Conservation (phyloP, 192 early-diverging fungal species). For the Lunasporangiospora selenospora region DNA sequence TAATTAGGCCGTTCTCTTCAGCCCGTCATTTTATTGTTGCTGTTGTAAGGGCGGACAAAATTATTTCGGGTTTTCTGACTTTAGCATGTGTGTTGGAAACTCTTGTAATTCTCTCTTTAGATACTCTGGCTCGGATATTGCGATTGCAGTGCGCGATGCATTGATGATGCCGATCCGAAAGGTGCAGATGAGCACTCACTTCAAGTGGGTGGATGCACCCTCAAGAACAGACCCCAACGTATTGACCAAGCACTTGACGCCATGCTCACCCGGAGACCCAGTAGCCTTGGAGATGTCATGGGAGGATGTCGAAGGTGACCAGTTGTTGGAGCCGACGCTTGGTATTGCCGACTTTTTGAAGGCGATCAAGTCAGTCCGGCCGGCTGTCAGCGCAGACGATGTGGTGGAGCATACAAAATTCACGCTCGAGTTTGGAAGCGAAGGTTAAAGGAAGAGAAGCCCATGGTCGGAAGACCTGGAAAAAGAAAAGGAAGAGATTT, state of each 20-base stretch:
- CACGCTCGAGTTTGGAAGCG: slow-evolving; percentile 83
- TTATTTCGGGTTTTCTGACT: background rate
- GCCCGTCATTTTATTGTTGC: background rate
- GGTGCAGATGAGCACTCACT: slow-evolving; percentile 94
- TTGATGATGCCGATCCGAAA: slow-evolving; percentile 98
- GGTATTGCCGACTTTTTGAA: slow-evolving; percentile 85
- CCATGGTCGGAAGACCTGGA: background rate
- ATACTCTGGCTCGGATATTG: slow-evolving; percentile 96
- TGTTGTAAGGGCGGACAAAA: background rate
- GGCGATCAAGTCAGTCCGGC: slow-evolving; percentile 77
- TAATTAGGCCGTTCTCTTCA: slow-evolving; percentile 31
- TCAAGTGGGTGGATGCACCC: slow-evolving; percentile 76
- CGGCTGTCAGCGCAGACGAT: slow-evolving; percentile 87
- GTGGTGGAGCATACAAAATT: slow-evolving; percentile 86
- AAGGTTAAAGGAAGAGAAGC: slow-evolving; percentile 23
- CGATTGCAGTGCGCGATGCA: slow-evolving; percentile 93
- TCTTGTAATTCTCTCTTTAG: slow-evolving; percentile 32
- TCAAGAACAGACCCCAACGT: slow-evolving; percentile 57
- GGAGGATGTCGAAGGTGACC: slow-evolving; percentile 83
- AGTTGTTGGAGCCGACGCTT: slow-evolving; percentile 92
- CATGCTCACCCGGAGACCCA: slow-evolving; percentile 94
- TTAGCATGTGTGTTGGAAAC: background rate
- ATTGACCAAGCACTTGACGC: slow-evolving; percentile 75
- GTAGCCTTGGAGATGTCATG: slow-evolving; percentile 89
- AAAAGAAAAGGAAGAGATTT: background rate